Percentiles rank a stretch among this genome's conserved stretches.
These are phyloP conservation scores for Neofusicoccum laricinum DNA, from an alignment of 2,329 filamentous ascomycete species.

Conservation along the genomic window DNA sequence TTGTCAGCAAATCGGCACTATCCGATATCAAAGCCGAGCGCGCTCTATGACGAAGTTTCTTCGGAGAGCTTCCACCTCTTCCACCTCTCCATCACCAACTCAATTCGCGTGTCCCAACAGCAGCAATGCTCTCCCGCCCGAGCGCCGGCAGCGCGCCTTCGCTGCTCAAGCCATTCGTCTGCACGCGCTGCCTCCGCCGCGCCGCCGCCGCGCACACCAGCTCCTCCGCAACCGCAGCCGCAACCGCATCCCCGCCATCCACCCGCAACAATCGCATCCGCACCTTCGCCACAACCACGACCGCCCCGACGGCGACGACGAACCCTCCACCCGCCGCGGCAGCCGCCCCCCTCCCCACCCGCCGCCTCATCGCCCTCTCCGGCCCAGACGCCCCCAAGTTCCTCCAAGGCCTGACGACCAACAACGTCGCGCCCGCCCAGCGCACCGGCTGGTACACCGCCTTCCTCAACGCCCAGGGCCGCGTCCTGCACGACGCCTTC, in stretches of 20 bases:
- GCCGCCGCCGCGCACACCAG: not conserved
- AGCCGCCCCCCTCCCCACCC: slow-evolving; percentile 60
- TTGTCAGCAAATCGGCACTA: slow-evolving; percentile 14
- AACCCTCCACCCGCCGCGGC: not conserved
- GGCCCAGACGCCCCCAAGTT: slow-evolving; percentile 80
- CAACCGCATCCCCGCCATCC: not conserved
- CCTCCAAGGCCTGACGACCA: slow-evolving; percentile 83
- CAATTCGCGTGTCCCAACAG: not conserved
- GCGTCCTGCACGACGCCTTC: slow-evolving; percentile 86
- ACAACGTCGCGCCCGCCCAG: slow-evolving; percentile 56
- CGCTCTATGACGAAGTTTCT: slow-evolving; percentile 11
- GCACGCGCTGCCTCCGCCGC: slow-evolving; percentile 7
- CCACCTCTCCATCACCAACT: not conserved
- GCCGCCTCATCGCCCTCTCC: slow-evolving; percentile 73
- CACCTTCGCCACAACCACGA: not conserved
- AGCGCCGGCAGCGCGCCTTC: not conserved
- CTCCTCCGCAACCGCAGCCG: not conserved
- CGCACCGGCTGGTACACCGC: slow-evolving; percentile 58
- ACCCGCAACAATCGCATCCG: not conserved
- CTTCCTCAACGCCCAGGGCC: slow-evolving; percentile 79
- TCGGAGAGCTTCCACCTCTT: not conserved
- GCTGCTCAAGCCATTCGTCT: not conserved
- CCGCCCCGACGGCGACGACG: not conserved
- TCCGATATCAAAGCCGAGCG: slow-evolving; percentile 6
- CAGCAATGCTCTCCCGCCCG: slow-evolving; percentile 1